Evolutionary conservation across 768 basidiomycete species (phyloP).

Genomic region (Neoboletus brunneissimus): DNA sequence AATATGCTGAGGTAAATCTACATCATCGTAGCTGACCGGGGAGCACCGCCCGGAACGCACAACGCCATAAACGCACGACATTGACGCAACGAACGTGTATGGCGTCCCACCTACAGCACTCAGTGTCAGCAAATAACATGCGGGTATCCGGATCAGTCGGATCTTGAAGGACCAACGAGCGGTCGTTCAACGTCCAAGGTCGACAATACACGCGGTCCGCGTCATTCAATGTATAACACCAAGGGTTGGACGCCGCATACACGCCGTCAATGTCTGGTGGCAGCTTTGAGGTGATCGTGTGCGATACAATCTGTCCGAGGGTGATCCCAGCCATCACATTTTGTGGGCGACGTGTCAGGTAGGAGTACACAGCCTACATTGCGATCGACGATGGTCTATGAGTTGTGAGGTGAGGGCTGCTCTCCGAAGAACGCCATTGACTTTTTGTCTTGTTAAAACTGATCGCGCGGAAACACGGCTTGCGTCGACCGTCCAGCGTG

Average conservation of each 20-base stretch:
- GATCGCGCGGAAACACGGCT: background rate
- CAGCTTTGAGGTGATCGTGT: conserved; percentile 13
- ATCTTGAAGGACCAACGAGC: conserved; percentile 9
- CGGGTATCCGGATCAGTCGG: conserved; percentile 12
- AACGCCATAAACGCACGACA: conserved; percentile 4
- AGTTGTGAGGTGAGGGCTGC: background rate
- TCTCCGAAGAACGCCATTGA: background rate
- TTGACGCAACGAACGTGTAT: conserved; percentile 3
- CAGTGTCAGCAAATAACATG: background rate
- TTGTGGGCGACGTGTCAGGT: background rate
- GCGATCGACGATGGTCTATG: conserved; percentile 6
- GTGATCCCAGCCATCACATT: conserved; percentile 8
- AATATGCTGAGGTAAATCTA: background rate
- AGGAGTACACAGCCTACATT: conserved; percentile 15
- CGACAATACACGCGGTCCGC: background rate
- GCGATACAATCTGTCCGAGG: background rate
- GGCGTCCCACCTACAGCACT: background rate
- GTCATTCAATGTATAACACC: background rate
- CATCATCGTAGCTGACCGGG: background rate
- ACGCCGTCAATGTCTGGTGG: conserved; percentile 6
- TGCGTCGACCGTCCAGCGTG: background rate
- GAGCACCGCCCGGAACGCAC: background rate
- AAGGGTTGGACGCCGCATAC: conserved; percentile 6
- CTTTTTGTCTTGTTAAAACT: background rate
- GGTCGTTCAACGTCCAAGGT: background rate